Evolutionary conservation across 2,329 filamentous ascomycete genomes (phyloP).

Genomic region (Penicillium sp.): DNA sequence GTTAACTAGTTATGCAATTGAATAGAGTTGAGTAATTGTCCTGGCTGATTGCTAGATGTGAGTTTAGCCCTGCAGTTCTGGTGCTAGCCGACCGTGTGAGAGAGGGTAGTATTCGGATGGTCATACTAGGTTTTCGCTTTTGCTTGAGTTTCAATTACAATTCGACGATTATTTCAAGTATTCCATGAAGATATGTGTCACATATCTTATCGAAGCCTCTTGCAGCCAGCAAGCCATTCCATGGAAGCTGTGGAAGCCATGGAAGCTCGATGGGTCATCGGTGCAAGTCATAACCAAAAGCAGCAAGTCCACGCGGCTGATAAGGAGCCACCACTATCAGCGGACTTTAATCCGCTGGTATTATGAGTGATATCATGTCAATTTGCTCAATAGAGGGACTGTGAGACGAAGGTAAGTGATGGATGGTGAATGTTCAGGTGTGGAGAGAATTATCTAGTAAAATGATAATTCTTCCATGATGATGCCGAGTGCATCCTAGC

Average conservation of each 20-base stretch:
- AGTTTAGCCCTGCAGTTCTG: background rate
- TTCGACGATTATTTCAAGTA: background rate
- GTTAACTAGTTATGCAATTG: background rate
- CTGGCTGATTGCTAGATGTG: background rate
- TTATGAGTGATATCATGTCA: background rate
- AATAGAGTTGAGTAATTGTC: background rate
- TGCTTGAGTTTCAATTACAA: background rate
- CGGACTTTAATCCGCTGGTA: constrained; percentile 3
- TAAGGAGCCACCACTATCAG: constrained; percentile 12
- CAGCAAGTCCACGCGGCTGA: constrained; percentile 21
- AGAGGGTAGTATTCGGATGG: background rate
- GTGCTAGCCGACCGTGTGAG: background rate
- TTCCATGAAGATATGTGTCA: background rate
- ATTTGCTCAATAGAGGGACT: background rate
- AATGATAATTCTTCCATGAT: no score
- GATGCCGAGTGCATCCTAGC: no score
- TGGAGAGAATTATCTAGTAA: no score
- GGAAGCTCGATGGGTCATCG: constrained; percentile 2
- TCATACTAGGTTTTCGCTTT: background rate
- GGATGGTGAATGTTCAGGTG: no score
- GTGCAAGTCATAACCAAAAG: constrained; percentile 12
- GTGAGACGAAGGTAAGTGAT: no score
- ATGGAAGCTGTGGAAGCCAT: constrained; percentile 6
- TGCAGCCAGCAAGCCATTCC: background rate
- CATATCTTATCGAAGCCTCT: background rate